Conservation (phyloP, 2,329 filamentous ascomycete genomes). For the Botrytis pseudocinerea region DNA sequence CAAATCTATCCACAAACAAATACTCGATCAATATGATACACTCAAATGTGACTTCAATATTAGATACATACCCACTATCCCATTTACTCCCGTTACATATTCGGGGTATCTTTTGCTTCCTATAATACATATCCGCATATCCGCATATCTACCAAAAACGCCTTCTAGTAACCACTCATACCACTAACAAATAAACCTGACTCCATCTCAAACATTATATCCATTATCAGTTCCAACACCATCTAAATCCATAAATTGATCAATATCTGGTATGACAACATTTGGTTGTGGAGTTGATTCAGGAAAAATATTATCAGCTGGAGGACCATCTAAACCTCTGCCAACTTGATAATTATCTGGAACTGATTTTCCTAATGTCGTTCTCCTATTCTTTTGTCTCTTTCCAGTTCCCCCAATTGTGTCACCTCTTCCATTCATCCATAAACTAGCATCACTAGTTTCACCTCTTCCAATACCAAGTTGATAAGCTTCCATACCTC, state of each 20-base stretch:
- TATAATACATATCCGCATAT: neutral
- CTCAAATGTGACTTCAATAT: neutral
- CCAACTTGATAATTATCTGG: constrained; percentile 41
- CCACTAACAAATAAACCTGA: neutral
- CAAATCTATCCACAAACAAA: no score
- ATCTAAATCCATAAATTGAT: constrained; percentile 29
- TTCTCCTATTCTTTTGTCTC: constrained; percentile 40
- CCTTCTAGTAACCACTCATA: neutral
- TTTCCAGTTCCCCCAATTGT: constrained; percentile 36
- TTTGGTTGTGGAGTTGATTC: constrained; percentile 26
- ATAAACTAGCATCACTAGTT: constrained; percentile 45
- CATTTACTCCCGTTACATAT: constrained; percentile 10
- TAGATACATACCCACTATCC: neutral
- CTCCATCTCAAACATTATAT: constrained; percentile 11
- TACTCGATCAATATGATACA: no score
- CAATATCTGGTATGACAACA: constrained; percentile 23
- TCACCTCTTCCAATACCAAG: constrained; percentile 41
- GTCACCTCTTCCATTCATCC: constrained; percentile 51
- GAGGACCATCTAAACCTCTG: constrained; percentile 40
- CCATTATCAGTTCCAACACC: constrained; percentile 10
- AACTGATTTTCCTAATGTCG: constrained; percentile 41
- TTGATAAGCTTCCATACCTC: constrained; percentile 40
- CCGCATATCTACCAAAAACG: neutral
- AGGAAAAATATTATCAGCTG: constrained; percentile 37
- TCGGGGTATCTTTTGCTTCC: constrained; percentile 6